Evolutionary conservation across 306 rosid species (phyloP).

Genomic region (Vigna trinervia): DNA sequence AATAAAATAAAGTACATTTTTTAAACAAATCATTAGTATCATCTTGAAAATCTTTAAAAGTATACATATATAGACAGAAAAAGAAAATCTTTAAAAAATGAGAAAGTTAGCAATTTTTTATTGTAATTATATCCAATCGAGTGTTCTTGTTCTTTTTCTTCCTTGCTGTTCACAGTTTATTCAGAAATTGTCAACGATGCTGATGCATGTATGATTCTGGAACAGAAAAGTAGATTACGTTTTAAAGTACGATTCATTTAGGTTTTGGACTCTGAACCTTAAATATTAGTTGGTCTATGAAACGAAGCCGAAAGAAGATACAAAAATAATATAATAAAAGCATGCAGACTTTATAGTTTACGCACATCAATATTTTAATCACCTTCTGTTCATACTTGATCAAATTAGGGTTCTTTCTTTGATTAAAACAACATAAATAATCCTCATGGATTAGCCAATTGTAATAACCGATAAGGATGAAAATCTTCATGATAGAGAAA

Average conservation of each 20-base stretch:
- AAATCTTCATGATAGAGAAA: conserved; percentile 4
- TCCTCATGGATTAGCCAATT: conserved; percentile 19
- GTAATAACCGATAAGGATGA: conserved; percentile 36
- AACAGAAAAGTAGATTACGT: conserved; percentile 47
- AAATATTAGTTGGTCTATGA: conserved; percentile 32
- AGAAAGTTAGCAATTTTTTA: no score
- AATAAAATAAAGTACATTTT: no score
- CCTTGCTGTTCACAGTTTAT: not conserved
- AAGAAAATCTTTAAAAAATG: no score
- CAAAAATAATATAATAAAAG: conserved; percentile 26
- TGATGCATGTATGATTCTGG: conserved; percentile 42
- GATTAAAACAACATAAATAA: conserved; percentile 14
- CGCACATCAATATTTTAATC: conserved; percentile 12
- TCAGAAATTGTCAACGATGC: conserved; percentile 38
- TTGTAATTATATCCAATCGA: conserved; percentile 23
- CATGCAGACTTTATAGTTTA: not conserved
- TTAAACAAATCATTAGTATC: no score
- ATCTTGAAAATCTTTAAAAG: no score
- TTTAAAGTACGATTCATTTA: conserved; percentile 39
- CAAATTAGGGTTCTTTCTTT: not conserved
- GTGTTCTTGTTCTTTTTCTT: not conserved
- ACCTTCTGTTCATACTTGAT: conserved; percentile 5
- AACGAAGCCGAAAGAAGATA: conserved; percentile 46
- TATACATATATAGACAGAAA: no score
- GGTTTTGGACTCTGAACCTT: conserved; percentile 33